Percentiles rank a stretch among this genome's conserved stretches.
phyloP scores from a whole-genome alignment of 805 yeast species.

The Wickerhamiella alocasiicola region DNA sequence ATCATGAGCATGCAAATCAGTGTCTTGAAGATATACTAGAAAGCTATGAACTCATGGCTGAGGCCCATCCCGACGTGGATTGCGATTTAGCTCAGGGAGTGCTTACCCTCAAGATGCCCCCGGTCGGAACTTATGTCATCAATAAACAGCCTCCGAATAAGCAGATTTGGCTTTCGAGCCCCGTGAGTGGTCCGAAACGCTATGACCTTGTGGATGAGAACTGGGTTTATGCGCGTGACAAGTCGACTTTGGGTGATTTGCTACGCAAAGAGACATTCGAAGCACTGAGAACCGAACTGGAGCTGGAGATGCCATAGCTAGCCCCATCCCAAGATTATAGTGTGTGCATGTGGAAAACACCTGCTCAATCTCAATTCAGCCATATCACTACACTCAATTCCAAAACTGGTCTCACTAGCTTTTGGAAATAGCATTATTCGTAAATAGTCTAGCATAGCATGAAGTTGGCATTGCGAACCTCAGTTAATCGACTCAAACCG shows the following conservation, averaged over 20 bases:
- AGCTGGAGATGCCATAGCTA: slow-evolving; percentile 16
- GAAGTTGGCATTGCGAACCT: no score
- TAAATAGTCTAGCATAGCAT: no score
- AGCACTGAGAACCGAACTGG: slow-evolving; percentile 13
- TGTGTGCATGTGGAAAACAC: not conserved
- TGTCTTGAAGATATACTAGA: slow-evolving; percentile 60
- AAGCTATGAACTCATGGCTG: slow-evolving; percentile 56
- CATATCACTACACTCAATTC: not conserved
- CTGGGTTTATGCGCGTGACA: slow-evolving; percentile 75
- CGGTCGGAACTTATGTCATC: slow-evolving; percentile 75
- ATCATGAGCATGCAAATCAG: slow-evolving; percentile 50
- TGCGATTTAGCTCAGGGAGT: slow-evolving; percentile 81
- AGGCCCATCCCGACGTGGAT: slow-evolving; percentile 49
- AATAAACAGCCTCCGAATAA: slow-evolving; percentile 96
- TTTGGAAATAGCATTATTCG: not conserved
- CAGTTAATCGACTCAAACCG: no score
- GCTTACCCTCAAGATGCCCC: slow-evolving; percentile 55
- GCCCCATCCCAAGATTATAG: no score
- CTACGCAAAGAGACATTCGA: slow-evolving; percentile 38
- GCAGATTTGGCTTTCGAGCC: slow-evolving; percentile 93
- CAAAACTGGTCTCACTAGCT: no score
- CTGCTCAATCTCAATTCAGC: not conserved
- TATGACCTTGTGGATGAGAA: slow-evolving; percentile 60
- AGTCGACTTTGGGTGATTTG: slow-evolving; percentile 36
- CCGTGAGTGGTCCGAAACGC: slow-evolving; percentile 80